Base-by-base conservation (phyloP, 257 asterid genomes). In the Haberlea rhodopensis region DNA sequence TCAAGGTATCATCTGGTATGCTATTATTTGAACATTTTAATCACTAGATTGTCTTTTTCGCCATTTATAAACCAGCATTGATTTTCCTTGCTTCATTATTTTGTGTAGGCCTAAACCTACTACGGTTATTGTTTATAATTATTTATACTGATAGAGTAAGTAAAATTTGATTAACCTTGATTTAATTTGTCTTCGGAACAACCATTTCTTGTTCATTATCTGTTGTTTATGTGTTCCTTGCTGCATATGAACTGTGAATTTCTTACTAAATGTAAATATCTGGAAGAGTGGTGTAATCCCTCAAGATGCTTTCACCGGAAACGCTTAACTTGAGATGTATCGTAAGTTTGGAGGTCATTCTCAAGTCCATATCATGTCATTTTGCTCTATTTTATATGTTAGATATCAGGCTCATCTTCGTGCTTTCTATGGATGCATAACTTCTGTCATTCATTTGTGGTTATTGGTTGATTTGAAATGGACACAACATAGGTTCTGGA, bases 1-100 rank as follows among this genome's bases (percentile, higher is more conserved):
- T 78, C 96, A 83, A 87, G 88, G 89, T 82, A 85, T 80, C 94
- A 80, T 62, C 80, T 83, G 96, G 98, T 91, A 91, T 81, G 95
- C 96, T 69, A 69, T 69, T 75, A n/a, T 67, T 63, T 60, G 20
- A 34, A 71, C 67, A 32, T 37, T 51, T 29, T 48, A 43, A 53
- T 13, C 3, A 48, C 15, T 61, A 26, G 18, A 43, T 68, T 46
- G 8, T 8, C 60, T 57, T 67, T 75, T 45, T 40, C 52, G 16
- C 26, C 31, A 56, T 57, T 1, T 9, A 45, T 55, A 61, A 22
- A n/a, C 23, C 3, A 19, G 13, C 54, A 48, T 65, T 64, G 32
- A 66, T 49, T 62, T 71, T 49, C n/a, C n/a, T 21, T 40, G 16
- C 15, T 72, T 66, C 45, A n/a, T 57, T 32, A 37, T 32, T n/a